Conservation (phyloP, 345 rosid genomes). For the Mercurialis annua region DNA sequence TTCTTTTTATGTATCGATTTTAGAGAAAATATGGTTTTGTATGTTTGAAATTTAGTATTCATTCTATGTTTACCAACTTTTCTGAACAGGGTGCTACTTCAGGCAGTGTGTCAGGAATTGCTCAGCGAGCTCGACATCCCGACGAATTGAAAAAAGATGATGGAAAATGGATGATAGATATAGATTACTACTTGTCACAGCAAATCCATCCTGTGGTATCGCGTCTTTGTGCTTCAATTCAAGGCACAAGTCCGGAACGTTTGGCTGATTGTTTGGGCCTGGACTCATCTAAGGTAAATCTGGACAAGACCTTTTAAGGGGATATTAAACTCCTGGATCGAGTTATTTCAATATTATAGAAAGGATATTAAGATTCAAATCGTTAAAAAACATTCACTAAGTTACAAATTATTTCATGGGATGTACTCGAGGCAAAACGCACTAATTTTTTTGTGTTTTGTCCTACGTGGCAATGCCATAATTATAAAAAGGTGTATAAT, state of each 20-base stretch:
- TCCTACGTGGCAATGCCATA: too few species aligned
- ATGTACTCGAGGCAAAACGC: too few species aligned
- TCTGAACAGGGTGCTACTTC: slow-evolving; percentile 54
- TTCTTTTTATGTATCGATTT: slow-evolving; percentile 8
- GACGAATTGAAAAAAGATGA: slow-evolving; percentile 79
- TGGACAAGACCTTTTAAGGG: slow-evolving; percentile 9
- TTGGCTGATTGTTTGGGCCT: slow-evolving; percentile 96
- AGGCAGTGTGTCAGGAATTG: slow-evolving; percentile 70
- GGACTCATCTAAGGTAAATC: slow-evolving; percentile 86
- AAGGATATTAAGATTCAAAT: too few species aligned
- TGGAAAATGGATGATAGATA: slow-evolving; percentile 89
- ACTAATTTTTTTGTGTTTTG: too few species aligned
- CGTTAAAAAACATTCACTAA: too few species aligned
- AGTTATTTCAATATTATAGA: too few species aligned
- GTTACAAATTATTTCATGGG: too few species aligned
- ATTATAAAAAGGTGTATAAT: too few species aligned
- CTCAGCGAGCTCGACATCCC: slow-evolving; percentile 95
- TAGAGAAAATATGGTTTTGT: not conserved
- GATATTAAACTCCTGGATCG: too few species aligned
- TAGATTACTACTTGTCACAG: slow-evolving; percentile 91
- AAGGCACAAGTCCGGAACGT: slow-evolving; percentile 93
- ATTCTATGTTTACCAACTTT: slow-evolving; percentile 13
- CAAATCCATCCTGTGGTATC: slow-evolving; percentile 99
- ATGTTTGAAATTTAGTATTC: not conserved
- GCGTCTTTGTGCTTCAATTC: slow-evolving; percentile 88